Conservation (phyloP, 768 basidiomycete species). For the Multifurca ochricompacta region DNA sequence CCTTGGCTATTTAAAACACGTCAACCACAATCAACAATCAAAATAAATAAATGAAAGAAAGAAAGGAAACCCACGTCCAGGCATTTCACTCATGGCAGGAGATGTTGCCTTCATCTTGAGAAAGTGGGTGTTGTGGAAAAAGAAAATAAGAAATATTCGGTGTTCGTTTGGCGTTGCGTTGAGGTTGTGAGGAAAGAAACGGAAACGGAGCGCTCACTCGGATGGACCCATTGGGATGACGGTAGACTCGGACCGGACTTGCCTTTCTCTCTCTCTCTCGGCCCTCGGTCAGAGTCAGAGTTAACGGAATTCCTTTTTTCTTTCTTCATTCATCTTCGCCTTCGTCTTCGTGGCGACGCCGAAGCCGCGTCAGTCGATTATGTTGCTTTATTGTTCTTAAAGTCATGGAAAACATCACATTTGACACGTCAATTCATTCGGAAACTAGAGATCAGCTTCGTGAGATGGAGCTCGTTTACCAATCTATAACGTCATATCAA, state of each 20-base stretch:
- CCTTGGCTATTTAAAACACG: constrained; percentile 45
- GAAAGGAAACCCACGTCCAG: constrained; percentile 67
- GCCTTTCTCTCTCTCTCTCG: neutral
- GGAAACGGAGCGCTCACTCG: constrained; percentile 12
- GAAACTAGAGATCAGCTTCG: constrained; percentile 23
- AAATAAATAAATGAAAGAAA: constrained; percentile 1
- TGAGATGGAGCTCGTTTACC: constrained; percentile 24
- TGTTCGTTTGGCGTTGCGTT: neutral
- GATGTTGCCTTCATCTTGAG: constrained; percentile 28
- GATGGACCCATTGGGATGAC: neutral
- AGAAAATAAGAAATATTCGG: neutral
- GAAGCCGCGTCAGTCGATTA: neutral
- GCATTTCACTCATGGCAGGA: constrained; percentile 62
- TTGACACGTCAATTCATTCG: constrained; percentile 19
- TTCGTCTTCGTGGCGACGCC: neutral
- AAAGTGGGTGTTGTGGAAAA: neutral
- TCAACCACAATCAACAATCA: constrained; percentile 5
- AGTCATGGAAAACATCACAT: neutral
- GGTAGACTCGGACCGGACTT: constrained; percentile 13
- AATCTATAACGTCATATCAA: constrained; percentile 25
- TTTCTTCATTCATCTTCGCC: too few species aligned
- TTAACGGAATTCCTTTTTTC: too few species aligned
- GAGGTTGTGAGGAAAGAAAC: constrained; percentile 11
- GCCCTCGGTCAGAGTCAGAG: too few species aligned
- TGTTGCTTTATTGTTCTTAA: neutral